Base-by-base conservation (phyloP, 805 yeast species). In the Barnettozyma pratensis region DNA sequence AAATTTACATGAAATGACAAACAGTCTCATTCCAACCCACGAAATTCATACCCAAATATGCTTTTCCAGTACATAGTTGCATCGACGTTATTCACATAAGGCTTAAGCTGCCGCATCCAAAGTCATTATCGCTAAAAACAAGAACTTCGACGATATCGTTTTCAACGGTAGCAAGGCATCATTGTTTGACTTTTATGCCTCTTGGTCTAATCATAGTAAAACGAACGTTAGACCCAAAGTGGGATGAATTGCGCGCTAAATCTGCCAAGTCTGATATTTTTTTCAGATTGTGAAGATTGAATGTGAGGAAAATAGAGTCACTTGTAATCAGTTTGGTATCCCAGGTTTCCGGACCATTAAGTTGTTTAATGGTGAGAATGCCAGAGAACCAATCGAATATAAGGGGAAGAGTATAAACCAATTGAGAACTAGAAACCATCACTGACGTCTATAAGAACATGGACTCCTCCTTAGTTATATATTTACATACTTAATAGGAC, bases 131-230 rank as follows among this genome's bases (percentile, higher is more conserved):
- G 75, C 74, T 35, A 71, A 71, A 49, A 80, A 76, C 52, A 62
- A 67, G 34, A 76, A 70, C 52, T 83, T 83, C 60, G 77, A 79
- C 45, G 76, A 74, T 19, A 64, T 79, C 39, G 85, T 81, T 14
- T 66, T 75, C 46, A 76, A 80, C 41, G 75, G 85, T 6, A 81
- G 77, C 32, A 85, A 85, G 73, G 85, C 82, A 58, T 77, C 91
- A 8, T 74, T 89, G 53, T 87, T 88, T 54, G 86, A 88, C 72
- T 92, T 90, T 72, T 91, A 87, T 64, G 97, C 98, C 44, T 90
- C 96, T 65, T 91, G 97, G 97, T 90, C 96, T 74, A 90, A 96
- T 43, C 96, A 90, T 76, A 89, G 97, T 75, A 88, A 88, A 76
- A 87, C 77, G 65, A n/a, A n/a, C n/a, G n/a, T 76, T 90, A 64